Evolutionary conservation across 805 yeast genomes (phyloP).

Genomic region (Isabelozyma rhagii): DNA sequence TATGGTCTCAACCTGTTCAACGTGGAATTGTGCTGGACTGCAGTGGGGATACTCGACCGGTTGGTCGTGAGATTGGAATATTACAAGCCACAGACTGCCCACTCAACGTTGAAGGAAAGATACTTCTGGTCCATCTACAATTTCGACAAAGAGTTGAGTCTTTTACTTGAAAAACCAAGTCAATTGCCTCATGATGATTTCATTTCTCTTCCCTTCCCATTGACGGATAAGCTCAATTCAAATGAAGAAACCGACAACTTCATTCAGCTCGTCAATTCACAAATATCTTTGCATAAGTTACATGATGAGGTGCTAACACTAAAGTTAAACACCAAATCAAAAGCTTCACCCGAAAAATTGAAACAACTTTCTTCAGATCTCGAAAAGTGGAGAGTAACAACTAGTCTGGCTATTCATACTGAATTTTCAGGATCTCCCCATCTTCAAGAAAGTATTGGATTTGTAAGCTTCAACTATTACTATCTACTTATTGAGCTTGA

Average conservation of each 20-base stretch:
- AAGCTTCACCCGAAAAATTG: constrained; percentile 2
- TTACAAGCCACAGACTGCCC: constrained; percentile 8
- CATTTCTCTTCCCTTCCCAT: constrained; percentile 14
- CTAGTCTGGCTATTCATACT: constrained; percentile 24
- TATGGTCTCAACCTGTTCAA: constrained; percentile 27
- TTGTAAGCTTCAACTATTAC: constrained; percentile 36
- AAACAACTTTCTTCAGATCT: constrained; percentile 25
- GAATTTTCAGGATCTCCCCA: constrained; percentile 22
- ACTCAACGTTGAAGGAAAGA: constrained; percentile 7
- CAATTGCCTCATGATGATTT: constrained; percentile 26
- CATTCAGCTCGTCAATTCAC: constrained; percentile 15
- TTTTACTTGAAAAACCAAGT: constrained; percentile 32
- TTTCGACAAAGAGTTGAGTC: constrained; percentile 35
- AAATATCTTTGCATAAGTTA: constrained; percentile 20
- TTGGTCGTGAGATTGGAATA: constrained; percentile 18
- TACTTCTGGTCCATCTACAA: constrained; percentile 38
- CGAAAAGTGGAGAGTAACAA: constrained; percentile 35
- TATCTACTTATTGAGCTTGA: constrained; percentile 39
- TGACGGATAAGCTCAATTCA: constrained; percentile 9
- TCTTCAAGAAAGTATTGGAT: constrained; percentile 30
- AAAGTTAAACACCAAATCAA: constrained; percentile 3
- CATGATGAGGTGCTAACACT: constrained; percentile 22
- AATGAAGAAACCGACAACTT: constrained; percentile 18
- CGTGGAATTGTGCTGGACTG: constrained; percentile 28
- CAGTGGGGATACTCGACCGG: constrained; percentile 33